These are phyloP conservation scores for Leccinum pachyderme DNA, from an alignment of 1,284 basidiomycete species.

Conservation along the genomic window DNA sequence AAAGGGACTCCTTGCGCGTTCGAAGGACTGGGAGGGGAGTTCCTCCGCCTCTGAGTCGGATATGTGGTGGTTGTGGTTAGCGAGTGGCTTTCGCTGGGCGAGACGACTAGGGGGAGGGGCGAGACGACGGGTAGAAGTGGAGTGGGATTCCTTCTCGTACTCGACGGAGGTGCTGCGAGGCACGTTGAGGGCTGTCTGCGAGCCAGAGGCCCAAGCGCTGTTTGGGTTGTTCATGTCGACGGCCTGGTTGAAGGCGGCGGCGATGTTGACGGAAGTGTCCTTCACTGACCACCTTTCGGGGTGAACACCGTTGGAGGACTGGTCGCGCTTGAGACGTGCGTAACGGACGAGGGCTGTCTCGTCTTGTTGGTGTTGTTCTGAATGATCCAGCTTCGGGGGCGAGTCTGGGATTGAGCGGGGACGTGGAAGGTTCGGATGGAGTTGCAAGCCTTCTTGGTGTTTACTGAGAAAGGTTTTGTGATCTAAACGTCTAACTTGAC, in stretches of 20 bases:
- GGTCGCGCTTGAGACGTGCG: constrained; percentile 51
- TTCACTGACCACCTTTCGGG: constrained; percentile 70
- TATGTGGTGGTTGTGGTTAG: constrained; percentile 47
- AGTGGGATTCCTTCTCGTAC: constrained; percentile 65
- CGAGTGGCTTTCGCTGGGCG: constrained; percentile 44
- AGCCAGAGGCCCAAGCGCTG: constrained; percentile 61
- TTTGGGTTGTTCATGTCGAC: constrained; percentile 55
- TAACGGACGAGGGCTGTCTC: constrained; percentile 50
- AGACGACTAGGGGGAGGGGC: constrained; percentile 52
- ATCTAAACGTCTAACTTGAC: constrained; percentile 81
- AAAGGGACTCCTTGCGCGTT: constrained; percentile 64
- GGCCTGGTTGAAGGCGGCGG: constrained; percentile 74
- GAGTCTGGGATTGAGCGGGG: constrained; percentile 34
- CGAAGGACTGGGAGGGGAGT: constrained; percentile 20
- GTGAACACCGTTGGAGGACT: constrained; percentile 39
- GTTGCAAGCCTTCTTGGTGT: background rate
- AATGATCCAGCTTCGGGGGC: constrained; percentile 35
- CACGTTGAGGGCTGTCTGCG: constrained; percentile 45
- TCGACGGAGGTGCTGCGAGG: constrained; percentile 76
- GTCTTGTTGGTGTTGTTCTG: constrained; percentile 31
- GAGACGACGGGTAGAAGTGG: constrained; percentile 51
- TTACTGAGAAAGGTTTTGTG: constrained; percentile 74
- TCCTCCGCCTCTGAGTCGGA: constrained; percentile 69
- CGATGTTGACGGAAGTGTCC: constrained; percentile 83
- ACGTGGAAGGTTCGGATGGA: constrained; percentile 40